A percentile compares a stretch with the other conserved stretches of the same genome.
Conservation (phyloP, 169 alveolate genomes). For the Plasmodium gaboni region DNA sequence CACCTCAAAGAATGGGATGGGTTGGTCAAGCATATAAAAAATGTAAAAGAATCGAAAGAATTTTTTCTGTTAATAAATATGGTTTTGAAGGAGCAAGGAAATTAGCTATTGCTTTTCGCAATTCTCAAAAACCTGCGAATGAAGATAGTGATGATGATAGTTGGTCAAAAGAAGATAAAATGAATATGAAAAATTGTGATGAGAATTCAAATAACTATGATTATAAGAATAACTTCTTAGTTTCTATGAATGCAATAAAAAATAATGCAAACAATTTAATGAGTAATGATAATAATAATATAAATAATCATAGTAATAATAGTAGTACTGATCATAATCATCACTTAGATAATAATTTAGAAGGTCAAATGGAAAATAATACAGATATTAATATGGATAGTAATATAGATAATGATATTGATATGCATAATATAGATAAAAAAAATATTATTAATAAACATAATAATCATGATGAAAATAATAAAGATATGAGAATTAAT, state of each 20-base stretch:
- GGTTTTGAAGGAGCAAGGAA: slow-evolving; percentile 89
- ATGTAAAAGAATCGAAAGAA: slow-evolving; percentile 87
- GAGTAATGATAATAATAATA: slow-evolving; percentile 18
- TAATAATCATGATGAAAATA: slow-evolving; percentile 37
- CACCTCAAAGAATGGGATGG: slow-evolving; percentile 89
- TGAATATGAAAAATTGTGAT: slow-evolving; percentile 22
- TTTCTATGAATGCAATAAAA: slow-evolving; percentile 13
- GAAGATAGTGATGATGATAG: slow-evolving; percentile 77
- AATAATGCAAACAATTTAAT: slow-evolving; percentile 5
- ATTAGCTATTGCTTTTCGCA: slow-evolving; percentile 86
- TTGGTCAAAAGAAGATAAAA: slow-evolving; percentile 66
- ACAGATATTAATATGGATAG: too few relatives aligned
- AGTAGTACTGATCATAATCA: too few relatives aligned
- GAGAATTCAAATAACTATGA: slow-evolving; percentile 54
- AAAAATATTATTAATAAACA: too few relatives aligned
- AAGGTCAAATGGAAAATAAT: too few relatives aligned
- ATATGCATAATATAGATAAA: too few relatives aligned
- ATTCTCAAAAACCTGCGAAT: slow-evolving; percentile 86
- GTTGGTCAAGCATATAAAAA: slow-evolving; percentile 89
- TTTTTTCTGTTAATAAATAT: slow-evolving; percentile 85
- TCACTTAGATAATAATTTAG: too few relatives aligned
- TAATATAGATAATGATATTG: too few relatives aligned
- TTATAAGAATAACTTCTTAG: slow-evolving; percentile 24
- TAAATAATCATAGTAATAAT: not conserved
- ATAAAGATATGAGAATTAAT: slow-evolving; percentile 75